A percentile compares a stretch with the other conserved stretches of the same genome.
These are phyloP conservation scores for Pseudozyma sp. DNA, from an alignment of 1,284 basidiomycete species.

Conservation along the genomic window DNA sequence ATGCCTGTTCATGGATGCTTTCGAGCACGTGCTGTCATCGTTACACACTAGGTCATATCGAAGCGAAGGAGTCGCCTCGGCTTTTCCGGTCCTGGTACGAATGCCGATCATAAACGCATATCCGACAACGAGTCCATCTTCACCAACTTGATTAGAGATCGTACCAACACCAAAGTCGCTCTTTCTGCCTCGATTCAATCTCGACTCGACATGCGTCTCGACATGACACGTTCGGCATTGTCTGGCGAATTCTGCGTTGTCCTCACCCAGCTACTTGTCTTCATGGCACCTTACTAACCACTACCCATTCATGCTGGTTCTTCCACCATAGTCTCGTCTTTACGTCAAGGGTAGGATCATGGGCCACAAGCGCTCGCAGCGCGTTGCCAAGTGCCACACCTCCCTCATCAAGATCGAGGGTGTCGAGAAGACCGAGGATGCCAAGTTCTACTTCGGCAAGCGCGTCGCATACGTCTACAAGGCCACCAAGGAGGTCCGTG, in stretches of 20 bases:
- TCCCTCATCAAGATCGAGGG: slow-evolving; percentile 96
- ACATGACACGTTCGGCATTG: not conserved
- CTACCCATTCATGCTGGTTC: not conserved
- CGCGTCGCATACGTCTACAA: slow-evolving; percentile 98
- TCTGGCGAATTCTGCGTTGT: slow-evolving; percentile 13
- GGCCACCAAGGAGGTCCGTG: slow-evolving; percentile 90
- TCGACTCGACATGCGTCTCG: not conserved
- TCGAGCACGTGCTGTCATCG: too few species aligned
- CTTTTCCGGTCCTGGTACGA: too few species aligned
- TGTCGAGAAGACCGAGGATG: slow-evolving; percentile 90
- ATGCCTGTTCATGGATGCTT: too few species aligned
- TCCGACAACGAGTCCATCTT: too few species aligned
- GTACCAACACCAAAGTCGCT: too few species aligned
- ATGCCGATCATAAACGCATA: too few species aligned
- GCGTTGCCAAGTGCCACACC: slow-evolving; percentile 93
- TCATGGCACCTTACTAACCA: slow-evolving; percentile 1
- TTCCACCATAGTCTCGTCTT: slow-evolving; percentile 73
- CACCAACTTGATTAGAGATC: too few species aligned
- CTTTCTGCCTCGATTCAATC: too few species aligned
- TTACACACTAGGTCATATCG: too few species aligned
- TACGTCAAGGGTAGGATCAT: slow-evolving; percentile 97
- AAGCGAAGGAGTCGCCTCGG: too few species aligned
- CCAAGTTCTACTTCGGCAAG: slow-evolving; percentile 99
- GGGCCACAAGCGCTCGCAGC: slow-evolving; percentile 98
- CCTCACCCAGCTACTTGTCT: not conserved